A percentile compares a stretch with the other conserved stretches of the same genome.
These are phyloP conservation scores for Withania somnifera DNA, from an alignment of 305 asterid species.

Conservation along the genomic window DNA sequence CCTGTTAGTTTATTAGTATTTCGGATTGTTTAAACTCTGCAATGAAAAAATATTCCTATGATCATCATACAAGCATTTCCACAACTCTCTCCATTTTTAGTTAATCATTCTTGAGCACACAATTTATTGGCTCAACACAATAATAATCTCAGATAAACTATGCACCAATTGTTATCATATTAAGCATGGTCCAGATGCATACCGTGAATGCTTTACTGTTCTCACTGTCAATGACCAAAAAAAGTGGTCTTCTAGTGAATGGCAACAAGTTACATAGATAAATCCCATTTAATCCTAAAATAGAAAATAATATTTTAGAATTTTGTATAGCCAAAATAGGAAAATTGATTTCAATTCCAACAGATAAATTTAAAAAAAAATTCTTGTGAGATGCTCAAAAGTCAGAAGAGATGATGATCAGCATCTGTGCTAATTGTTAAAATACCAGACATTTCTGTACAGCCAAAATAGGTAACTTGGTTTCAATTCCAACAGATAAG, in stretches of 20 bases:
- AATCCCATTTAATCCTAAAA: slow-evolving; percentile 61
- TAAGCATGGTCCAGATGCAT: slow-evolving; percentile 9
- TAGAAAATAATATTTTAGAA: background rate
- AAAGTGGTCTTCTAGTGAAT: slow-evolving; percentile 90
- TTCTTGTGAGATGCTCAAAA: background rate
- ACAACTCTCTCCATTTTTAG: background rate
- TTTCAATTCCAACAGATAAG: background rate
- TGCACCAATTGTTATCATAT: background rate
- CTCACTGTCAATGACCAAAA: slow-evolving; percentile 78
- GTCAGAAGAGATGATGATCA: background rate
- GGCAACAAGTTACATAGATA: slow-evolving; percentile 84
- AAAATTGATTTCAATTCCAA: background rate
- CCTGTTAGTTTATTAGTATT: background rate
- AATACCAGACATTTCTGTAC: background rate
- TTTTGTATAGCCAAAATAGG: background rate
- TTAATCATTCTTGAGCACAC: background rate
- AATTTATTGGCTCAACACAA: background rate
- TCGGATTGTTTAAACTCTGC: background rate
- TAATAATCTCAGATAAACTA: background rate
- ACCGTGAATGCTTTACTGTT: slow-evolving; percentile 77
- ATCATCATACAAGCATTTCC: background rate
- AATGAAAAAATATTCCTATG: background rate
- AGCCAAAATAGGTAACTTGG: background rate
- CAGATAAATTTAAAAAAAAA: background rate
- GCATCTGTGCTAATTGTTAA: background rate